A percentile compares a stretch with the other conserved stretches of the same genome.
Conservation (phyloP, 2,329 filamentous ascomycete genomes). For the Fusarium albidum region DNA sequence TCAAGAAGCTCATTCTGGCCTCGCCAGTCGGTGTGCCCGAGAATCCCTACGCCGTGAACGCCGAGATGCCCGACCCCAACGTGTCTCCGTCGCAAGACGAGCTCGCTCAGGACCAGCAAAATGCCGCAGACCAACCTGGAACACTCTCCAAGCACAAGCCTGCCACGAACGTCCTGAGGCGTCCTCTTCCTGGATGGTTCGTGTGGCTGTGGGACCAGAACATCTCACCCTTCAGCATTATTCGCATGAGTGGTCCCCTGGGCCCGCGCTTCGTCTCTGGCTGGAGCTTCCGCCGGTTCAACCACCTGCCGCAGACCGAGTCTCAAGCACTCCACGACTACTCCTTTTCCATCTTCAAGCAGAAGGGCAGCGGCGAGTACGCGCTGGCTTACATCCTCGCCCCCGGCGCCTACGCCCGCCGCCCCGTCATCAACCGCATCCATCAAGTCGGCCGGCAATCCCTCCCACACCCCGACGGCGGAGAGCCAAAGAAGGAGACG, state of each 20-base stretch:
- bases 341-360: constrained; percentile 91
- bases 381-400: constrained; percentile 92
- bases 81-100: constrained; percentile 79
- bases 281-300: constrained; percentile 94
- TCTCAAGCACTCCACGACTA: constrained; percentile 90
- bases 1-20: constrained; percentile 96
- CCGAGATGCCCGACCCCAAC: constrained; percentile 79
- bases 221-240: constrained; percentile 90
- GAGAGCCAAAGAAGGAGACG: constrained; percentile 54
- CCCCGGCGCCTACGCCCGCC: constrained; percentile 89
- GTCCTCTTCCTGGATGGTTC: constrained; percentile 83
- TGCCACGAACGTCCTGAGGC: constrained; percentile 47
- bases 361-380: constrained; percentile 93
- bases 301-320: constrained; percentile 82
- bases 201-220: constrained; percentile 97
- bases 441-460: constrained; percentile 83
- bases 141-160: constrained; percentile 49
- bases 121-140: constrained; percentile 50
- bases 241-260: constrained; percentile 87
- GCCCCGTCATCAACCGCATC: constrained; percentile 86
- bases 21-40: constrained; percentile 95
- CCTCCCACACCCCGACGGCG: constrained; percentile 44
- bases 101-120: constrained; percentile 77
- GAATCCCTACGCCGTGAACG: constrained; percentile 86
- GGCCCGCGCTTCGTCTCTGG: constrained; percentile 92